Evolutionary conservation across 305 asterid species (phyloP).

Genomic region (Fraxinus albicans): DNA sequence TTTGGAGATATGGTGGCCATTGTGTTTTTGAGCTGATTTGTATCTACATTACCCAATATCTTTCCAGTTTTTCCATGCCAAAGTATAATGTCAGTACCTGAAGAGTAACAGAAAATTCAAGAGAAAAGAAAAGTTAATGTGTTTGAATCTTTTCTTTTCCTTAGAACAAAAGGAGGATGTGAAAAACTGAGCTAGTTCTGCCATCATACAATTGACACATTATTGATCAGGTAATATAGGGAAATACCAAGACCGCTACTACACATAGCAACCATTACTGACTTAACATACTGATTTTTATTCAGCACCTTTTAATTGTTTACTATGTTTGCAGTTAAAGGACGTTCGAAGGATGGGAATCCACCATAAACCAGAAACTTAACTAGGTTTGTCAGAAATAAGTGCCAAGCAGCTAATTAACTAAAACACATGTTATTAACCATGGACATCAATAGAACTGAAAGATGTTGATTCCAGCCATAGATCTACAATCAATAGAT

Average conservation of each 20-base stretch:
- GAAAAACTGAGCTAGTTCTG: not conserved
- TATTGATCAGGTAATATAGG: conserved; percentile 8
- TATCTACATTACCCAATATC: conserved; percentile 78
- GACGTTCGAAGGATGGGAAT: not conserved
- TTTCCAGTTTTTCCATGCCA: conserved; percentile 96
- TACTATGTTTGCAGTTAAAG: not conserved
- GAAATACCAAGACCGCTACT: conserved; percentile 13
- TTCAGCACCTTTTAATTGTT: not conserved
- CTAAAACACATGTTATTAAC: not conserved
- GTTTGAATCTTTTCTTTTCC: not conserved
- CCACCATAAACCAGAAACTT: not conserved
- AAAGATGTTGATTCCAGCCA: not conserved
- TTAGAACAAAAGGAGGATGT: not conserved
- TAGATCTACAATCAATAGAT: conserved; percentile 1
- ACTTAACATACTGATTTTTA: not conserved
- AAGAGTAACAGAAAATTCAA: conserved; percentile 22
- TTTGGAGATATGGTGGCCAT: conserved; percentile 98
- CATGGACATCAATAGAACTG: not conserved
- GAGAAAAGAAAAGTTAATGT: conserved; percentile 15
- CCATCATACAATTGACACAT: not conserved
- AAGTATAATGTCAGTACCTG: conserved; percentile 90
- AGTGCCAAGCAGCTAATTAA: not conserved
- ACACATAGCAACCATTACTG: conserved; percentile 1
- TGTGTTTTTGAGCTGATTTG: conserved; percentile 91
- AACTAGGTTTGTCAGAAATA: not conserved